These are phyloP conservation scores for Cladosporium halotolerans DNA, from an alignment of 2,329 filamentous ascomycete species.

Conservation along the genomic window DNA sequence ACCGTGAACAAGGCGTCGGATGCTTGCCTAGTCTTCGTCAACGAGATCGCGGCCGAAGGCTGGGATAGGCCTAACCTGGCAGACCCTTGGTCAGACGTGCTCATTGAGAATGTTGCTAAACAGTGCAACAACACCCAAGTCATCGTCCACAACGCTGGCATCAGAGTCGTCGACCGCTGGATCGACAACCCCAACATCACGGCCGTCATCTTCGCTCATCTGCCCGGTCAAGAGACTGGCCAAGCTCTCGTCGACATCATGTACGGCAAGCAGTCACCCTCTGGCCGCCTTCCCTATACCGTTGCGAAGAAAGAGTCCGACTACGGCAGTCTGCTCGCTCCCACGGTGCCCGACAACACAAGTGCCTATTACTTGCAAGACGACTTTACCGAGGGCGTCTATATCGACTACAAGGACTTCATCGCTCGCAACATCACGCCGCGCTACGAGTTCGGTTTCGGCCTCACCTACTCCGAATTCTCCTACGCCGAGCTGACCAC, in stretches of 20 bases:
- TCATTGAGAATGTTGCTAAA: conserved; percentile 25
- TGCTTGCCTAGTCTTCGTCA: conserved; percentile 29
- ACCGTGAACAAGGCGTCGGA: conserved; percentile 19
- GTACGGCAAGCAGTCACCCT: conserved; percentile 25
- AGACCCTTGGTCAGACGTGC: conserved; percentile 22
- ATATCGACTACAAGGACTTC: conserved; percentile 42
- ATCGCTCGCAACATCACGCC: conserved; percentile 36
- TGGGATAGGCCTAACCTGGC: conserved; percentile 24
- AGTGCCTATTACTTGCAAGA: conserved; percentile 14
- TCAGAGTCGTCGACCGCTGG: conserved; percentile 26
- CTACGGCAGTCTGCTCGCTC: conserved; percentile 23
- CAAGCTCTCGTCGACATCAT: conserved; percentile 25
- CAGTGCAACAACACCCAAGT: conserved; percentile 29
- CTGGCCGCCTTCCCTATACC: conserved; percentile 27
- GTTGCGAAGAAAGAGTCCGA: conserved; percentile 27
- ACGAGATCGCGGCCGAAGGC: conserved; percentile 23
- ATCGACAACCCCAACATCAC: conserved; percentile 28
- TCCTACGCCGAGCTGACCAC: conserved; percentile 35
- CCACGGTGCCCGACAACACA: conserved; percentile 7
- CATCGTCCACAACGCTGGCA: conserved; percentile 27
- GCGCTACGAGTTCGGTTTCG: conserved; percentile 41
- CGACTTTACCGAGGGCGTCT: conserved; percentile 37
- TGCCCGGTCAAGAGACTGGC: conserved; percentile 26
- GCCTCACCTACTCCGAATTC: conserved; percentile 39
- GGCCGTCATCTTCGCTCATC: conserved; percentile 24